phyloP scores from a whole-genome alignment of 225 moss, liverwort and hornwort genomes.

The Straminergon stramineum region DNA sequence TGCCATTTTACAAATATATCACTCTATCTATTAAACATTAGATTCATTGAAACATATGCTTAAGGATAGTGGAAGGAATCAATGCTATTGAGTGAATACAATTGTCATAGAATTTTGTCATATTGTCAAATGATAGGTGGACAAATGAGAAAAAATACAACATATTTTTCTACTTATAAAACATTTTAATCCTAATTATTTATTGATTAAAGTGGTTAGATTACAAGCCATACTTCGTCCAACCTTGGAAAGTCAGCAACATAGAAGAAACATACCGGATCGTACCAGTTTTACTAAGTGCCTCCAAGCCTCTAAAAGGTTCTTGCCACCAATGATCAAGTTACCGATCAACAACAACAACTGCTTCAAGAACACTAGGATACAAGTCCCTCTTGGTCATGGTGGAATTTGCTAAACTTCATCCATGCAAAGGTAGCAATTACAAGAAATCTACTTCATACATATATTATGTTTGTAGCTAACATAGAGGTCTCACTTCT shows the following conservation, averaged over 20 bases:
- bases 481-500: not conserved
- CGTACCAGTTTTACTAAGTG: not conserved
- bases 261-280: not conserved
- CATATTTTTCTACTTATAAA: too few species aligned
- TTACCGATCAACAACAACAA: not conserved
- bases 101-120: not conserved
- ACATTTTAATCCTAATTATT: not conserved
- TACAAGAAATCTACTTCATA: not conserved
- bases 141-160: not conserved
- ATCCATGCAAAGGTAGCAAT: too few species aligned
- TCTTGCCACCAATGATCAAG: not conserved
- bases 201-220: not conserved
- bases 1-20: not conserved
- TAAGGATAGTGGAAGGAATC: not conserved
- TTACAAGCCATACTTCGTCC: not conserved
- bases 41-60: too few species aligned
- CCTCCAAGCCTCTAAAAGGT: not conserved
- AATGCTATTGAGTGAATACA: too few species aligned
- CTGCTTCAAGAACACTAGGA: not conserved
- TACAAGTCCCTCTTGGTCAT: not conserved
- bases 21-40: not conserved
- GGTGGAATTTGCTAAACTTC: not conserved
- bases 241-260: not conserved
- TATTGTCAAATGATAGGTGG: not conserved
- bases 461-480: too few species aligned